phyloP scores from a whole-genome alignment of 1,139 yeast species.

The Blastobotrys ciferrii region DNA sequence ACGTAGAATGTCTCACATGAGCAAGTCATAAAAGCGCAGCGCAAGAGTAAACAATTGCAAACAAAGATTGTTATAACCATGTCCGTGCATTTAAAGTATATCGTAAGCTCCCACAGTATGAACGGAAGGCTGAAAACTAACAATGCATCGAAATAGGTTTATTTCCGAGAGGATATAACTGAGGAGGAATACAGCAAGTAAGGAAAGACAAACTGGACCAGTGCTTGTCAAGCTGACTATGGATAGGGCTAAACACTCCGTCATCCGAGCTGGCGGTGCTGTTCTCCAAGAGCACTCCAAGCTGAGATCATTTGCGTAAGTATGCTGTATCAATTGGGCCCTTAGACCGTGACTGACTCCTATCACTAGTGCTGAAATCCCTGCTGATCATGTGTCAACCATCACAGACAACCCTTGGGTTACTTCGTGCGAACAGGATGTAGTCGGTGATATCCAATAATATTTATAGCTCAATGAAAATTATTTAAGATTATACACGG shows the following conservation, averaged over 20 bases:
- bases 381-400: constrained; percentile 3
- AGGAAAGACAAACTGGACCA: constrained; percentile 5
- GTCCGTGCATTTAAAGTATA: constrained; percentile 9
- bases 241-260: constrained; percentile 1
- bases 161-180: constrained; percentile 29
- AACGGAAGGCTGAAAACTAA: background rate
- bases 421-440: constrained; percentile 1
- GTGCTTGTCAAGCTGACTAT: background rate
- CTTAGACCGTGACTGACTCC: constrained; percentile 1
- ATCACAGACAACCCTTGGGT: constrained; percentile 5
- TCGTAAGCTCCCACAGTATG: constrained; percentile 8
- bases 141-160: constrained; percentile 21
- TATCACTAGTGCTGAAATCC: constrained; percentile 2
- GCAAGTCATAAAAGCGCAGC: background rate
- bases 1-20: background rate
- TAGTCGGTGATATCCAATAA: constrained; percentile 5
- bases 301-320: constrained; percentile 1
- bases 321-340: background rate
- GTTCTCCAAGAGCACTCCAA: background rate
- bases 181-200: constrained; percentile 28
- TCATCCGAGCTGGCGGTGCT: constrained; percentile 7
- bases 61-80: constrained; percentile 1
- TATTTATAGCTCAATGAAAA: background rate
- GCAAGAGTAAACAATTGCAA: background rate
- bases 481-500: too few relatives aligned